Evolutionary conservation across 768 basidiomycete genomes (phyloP), one percentile per base, ranked within the genome.

Genomic region (Naganishia vaughanmartiniae): DNA sequence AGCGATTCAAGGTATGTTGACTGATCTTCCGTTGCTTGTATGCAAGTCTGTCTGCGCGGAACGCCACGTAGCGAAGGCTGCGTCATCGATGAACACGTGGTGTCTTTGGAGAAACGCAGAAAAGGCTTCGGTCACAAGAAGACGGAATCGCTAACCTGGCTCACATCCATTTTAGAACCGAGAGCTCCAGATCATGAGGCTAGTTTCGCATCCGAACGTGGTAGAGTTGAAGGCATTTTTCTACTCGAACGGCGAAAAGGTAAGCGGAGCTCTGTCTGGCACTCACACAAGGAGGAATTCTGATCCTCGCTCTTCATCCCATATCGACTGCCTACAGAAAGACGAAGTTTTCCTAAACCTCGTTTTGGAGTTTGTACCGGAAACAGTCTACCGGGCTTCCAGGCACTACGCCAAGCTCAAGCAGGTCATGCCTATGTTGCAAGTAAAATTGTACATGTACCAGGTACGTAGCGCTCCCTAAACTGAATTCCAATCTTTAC

Each of bases 391-490:
- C 84, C 92, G 95, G 78, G 96, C 95, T 31, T 95, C 92, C 79
- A 89, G 95, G 79, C 95, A 97, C 84, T 99, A 98, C 82, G 91
- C 94, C 75, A 98, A 98, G 84, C 90, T 99, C 83, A 99, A 99
- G 85, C 96, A 99, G 81, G 91, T 92, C 71, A 99, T 99, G 96
- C 96, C 96, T 34, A 97, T 93, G 89, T 88, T 96, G 65, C 96
- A 98, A 85, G 94, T 99, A 86, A 98, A 98, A 85, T 84, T 99
- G 78, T 99, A 99, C 86, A 98, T 97, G 94, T 96, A 97, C 83
- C 79, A 81, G 70, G 79, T 80, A 45, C 15, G 42, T 15, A 74
- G 76, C 71, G 4, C 24, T 12, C 3, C 36, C 19, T 21, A 19
- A 14, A 54, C 39, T 17, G 33, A 51, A 30, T 24, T 51, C 34